Base-by-base conservation (phyloP, 305 asterid species). In the Rubia tinctorum region DNA sequence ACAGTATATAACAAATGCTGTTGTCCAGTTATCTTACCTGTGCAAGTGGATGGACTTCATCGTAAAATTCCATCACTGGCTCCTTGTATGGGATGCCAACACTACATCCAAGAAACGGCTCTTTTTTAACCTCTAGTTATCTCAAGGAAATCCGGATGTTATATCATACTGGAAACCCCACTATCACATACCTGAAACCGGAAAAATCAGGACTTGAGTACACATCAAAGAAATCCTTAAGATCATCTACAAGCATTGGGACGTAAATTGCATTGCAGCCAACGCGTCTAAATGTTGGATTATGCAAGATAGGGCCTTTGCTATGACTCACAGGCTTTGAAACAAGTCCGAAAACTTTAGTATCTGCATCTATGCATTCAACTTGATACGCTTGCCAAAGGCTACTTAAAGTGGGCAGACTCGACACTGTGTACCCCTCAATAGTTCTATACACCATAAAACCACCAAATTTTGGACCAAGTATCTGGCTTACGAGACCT, bases 31-130 rank as follows among this genome's bases (percentile, higher is more conserved):
- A 60, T 25, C 78, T 34, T 70, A 89, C 96, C 93, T 81, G 83
- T 75, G 96, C 96, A 72, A 87, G 82, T 27, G 93, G 93, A 82
- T 89, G 86, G 68, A 89, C 91, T 84, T 86, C 93, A 67, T 86
- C 89, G 64, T 91, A 87, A 74, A 78, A 86, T 56, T 75, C 81
- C 44, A 88, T 74, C 67, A 80, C 84, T 63, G 96, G 87, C 84
- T 87, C 96, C 84, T 89, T 89, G 84, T 87, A 86, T 13, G 96
- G 96, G 51, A 89, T 84, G 58, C 96, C 92, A 12, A 89, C 89
- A 80, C 96, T 89, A 71, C 78, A 80, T 66, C 67, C 44, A 72
- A 68, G 71, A 13, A 55, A 43, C 27, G 30, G 39, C 1, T 27
- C 8, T n/a, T 9, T 64, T 55, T 64, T 37, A 20, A 5, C 64